Base-by-base conservation (phyloP, 768 basidiomycete species). In the Suillus brevipes region DNA sequence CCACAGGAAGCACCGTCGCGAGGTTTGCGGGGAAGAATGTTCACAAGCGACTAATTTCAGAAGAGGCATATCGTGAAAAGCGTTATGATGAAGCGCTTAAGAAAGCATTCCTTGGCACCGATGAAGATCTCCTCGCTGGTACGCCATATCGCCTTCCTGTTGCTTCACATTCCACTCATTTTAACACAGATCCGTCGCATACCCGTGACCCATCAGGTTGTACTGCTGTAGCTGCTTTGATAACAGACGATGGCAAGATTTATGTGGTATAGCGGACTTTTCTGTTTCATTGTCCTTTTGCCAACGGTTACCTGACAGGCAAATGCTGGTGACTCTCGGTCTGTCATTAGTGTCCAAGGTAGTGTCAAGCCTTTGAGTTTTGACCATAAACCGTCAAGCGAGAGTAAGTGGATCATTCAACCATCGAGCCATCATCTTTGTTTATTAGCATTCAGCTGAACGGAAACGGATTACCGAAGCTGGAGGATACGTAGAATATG, bases 261-360 rank as follows among this genome's bases (percentile, higher is more conserved):
- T 89, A 87, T 74, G 90, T 92, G 58, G 92, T 95, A 83, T 66
- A 91, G 25, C 65, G 42, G 12, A 61, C 78, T 42, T 59, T 45
- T 42, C 6, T 50, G 56, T 61, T 53, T 49, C 9, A 43, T 37
- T 61, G 23, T 66, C 38, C 3, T 56, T 63, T 61, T 42, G 20
- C 40, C 56, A 60, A 65, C 18, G 52, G 58, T 34, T n/a, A 57
- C 60, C 31, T 61, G 64, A 36, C 72, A 98, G 97, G 97, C 97
- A 28, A 99, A 99, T 76, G 94, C 97, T 28, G 97, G 97, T 49
- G 97, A 99, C 79, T 99, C 97, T 14, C 83, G 97, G 71, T 89
- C 92, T 23, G 94, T 99, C 31, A 81, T 99, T 67, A 87, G 89
- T 42, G 78, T 92, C 67, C 90, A 89, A 70, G 97, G 97, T 2